Evolutionary conservation across 768 basidiomycete species (phyloP), one percentile per base, ranked within the genome.

Genomic region (Amanita inopinata): DNA sequence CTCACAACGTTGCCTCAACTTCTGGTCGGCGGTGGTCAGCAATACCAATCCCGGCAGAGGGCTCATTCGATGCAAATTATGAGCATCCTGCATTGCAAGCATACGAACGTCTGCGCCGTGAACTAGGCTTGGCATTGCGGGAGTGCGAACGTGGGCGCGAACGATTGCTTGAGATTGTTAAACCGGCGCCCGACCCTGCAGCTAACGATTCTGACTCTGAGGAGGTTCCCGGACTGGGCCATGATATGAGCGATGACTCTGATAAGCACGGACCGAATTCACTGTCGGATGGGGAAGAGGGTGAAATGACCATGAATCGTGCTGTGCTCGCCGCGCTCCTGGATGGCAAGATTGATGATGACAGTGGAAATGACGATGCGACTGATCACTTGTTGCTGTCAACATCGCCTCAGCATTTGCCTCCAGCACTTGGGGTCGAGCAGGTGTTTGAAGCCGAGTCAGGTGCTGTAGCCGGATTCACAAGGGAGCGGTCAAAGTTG

Each of bases 111-210:
- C 65, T 90, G 11, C 71, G 87, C 8, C 71, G 77, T 3, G 84
- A 89, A 52, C 70, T 91, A 5, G 88, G 87, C 5, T 59, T 82
- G 17, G 87, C 85, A 1, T 61, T 90, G 22, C 64, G 86, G 5
- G 88, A 90, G 52, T 90, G 85, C 54, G 87, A 90, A 58, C 73
- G 87, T 5, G 87, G 87, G 0, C 66, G 82, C 12, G 80, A 76
- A 30, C 70, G 72, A 12, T 62, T 90, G 23, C 50, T 80, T 1
- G 71, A 76, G 38, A 61, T 82, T 41, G 58, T 85, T 3, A 55
- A 65, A n/a, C 77, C 78, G 0, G 61, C 63, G 3, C 49, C 52
- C 6, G 45, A 38, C 12, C 56, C 30, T 10, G 51, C 48, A 42
- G 58, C 33, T 22, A 56, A 47, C 23, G 63, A 64, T 3, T 44